Evolutionary conservation across 164 flowering plant species (phyloP).

Genomic region (Protea cynaroides): DNA sequence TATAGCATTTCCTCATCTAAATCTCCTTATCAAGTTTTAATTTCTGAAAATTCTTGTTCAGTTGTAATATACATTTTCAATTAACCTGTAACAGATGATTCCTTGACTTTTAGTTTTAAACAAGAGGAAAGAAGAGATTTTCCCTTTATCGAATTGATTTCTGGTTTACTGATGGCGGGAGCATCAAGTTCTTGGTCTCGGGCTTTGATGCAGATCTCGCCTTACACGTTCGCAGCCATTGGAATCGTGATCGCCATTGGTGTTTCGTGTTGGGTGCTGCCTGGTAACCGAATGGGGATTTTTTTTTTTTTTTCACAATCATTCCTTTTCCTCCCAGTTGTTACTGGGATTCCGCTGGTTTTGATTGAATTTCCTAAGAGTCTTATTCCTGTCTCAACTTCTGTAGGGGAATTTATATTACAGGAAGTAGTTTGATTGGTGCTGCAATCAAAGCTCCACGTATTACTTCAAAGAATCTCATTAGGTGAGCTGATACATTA

Average conservation of each 20-base stretch:
- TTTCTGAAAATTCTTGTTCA: no score
- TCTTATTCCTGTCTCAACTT: no score
- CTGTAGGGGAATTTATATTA: conserved; percentile 70
- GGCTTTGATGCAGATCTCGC: conserved; percentile 80
- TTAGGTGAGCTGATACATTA: conserved; percentile 43
- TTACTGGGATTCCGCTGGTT: conserved; percentile 8
- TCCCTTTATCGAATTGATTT: neutral
- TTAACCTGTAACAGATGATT: no score
- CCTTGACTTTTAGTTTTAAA: no score
- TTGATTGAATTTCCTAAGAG: neutral
- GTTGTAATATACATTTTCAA: no score
- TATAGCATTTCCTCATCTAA: no score
- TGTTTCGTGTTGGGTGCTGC: conserved; percentile 96
- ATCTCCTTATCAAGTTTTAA: no score
- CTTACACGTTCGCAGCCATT: conserved; percentile 85
- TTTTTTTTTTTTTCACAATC: neutral
- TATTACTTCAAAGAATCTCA: conserved; percentile 93
- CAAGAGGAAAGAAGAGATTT: no score
- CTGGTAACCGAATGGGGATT: conserved; percentile 59
- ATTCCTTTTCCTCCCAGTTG: neutral
- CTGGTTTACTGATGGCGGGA: neutral
- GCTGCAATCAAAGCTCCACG: conserved; percentile 99
- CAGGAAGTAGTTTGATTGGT: conserved; percentile 95
- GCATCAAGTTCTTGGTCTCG: conserved; percentile 31
- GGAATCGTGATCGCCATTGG: conserved; percentile 95